A percentile compares a stretch with the other conserved stretches of the same genome.
phyloP scores from a whole-genome alignment of 2,329 filamentous ascomycete species.

The Diplodia intermedia region DNA sequence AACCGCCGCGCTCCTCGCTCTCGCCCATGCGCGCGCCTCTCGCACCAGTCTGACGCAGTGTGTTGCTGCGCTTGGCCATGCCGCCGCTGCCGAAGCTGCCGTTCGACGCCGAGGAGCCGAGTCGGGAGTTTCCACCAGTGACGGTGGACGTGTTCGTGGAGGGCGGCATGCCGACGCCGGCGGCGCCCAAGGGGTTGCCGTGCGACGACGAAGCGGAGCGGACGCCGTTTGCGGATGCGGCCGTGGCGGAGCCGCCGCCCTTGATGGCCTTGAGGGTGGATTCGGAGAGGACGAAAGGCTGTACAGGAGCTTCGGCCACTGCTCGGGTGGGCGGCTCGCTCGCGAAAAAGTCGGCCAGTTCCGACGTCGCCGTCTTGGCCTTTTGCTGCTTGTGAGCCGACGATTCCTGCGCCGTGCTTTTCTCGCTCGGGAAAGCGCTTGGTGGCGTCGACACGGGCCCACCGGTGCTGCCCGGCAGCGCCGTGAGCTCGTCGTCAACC shows the following conservation, averaged over 20 bases:
- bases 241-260: slow-evolving; percentile 29
- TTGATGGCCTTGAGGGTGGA: slow-evolving; percentile 25
- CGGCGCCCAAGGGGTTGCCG: slow-evolving; percentile 11
- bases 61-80: background rate
- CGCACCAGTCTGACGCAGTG: background rate
- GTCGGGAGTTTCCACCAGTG: background rate
- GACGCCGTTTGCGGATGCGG: slow-evolving; percentile 31
- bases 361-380: slow-evolving; percentile 56
- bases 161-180: background rate
- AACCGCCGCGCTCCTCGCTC: slow-evolving; percentile 15
- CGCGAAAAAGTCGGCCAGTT: slow-evolving; percentile 72
- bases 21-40: slow-evolving; percentile 14
- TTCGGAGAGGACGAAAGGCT: slow-evolving; percentile 42
- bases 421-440: slow-evolving; percentile 40
- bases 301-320: slow-evolving; percentile 36
- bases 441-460: slow-evolving; percentile 34
- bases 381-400: slow-evolving; percentile 35
- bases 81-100: background rate
- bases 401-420: slow-evolving; percentile 19
- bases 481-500: slow-evolving; percentile 63
- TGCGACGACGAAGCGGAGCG: slow-evolving; percentile 40
- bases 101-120: slow-evolving; percentile 6
- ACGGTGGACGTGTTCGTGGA: background rate
- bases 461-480: slow-evolving; percentile 46
- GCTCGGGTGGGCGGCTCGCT: slow-evolving; percentile 65